Evolutionary conservation across 2,329 filamentous ascomycete genomes (phyloP).

Genomic region (Botrytis tulipae): DNA sequence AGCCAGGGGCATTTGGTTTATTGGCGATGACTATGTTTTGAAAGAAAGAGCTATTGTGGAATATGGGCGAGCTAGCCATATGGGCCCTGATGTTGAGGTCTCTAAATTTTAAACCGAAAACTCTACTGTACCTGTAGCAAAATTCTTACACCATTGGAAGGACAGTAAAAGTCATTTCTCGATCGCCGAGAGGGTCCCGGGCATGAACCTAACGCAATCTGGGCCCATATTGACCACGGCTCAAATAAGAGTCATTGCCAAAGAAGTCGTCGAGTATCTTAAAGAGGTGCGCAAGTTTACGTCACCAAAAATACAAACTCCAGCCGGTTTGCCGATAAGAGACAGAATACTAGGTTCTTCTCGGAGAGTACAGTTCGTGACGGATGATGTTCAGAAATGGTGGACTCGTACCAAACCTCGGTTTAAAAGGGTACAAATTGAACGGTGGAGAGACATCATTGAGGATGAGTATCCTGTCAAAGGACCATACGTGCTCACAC

Average conservation of each 20-base stretch:
- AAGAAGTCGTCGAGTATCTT: slow-evolving; percentile 16
- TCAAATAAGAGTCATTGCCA: background rate
- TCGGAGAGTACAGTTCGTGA: background rate
- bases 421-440: too few relatives aligned
- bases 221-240: rapidly evolving
- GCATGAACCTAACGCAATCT: background rate
- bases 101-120: background rate
- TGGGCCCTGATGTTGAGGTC: background rate
- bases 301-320: background rate
- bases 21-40: background rate
- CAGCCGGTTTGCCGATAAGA: background rate
- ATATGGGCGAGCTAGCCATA: rapidly evolving
- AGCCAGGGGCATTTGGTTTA: background rate
- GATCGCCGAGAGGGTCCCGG: background rate
- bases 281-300: background rate
- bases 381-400: background rate
- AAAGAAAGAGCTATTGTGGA: background rate
- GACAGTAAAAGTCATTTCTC: background rate
- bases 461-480: background rate
- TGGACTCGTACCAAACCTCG: background rate
- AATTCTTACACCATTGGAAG: background rate
- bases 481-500: slow-evolving; percentile 3
- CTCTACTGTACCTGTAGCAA: background rate
- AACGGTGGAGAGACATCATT: too few relatives aligned
- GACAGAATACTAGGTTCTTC: background rate